phyloP scores from a whole-genome alignment of 192 early-diverging fungal species.

The Entomortierella beljakovae region DNA sequence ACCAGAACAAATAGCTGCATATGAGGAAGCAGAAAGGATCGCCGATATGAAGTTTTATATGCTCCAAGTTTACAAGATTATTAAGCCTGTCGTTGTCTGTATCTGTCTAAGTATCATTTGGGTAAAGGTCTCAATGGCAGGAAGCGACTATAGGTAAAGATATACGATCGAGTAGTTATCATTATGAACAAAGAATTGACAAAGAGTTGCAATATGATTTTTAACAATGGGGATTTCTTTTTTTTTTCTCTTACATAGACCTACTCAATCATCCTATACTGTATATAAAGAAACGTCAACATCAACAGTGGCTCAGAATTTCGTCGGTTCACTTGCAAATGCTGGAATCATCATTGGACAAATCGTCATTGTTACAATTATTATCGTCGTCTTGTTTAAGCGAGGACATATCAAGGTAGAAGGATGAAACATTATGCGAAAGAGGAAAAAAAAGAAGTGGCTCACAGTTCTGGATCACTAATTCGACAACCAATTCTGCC shows the following conservation, averaged over 20 bases:
- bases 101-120: slow-evolving; percentile 85
- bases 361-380: slow-evolving; percentile 82
- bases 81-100: slow-evolving; percentile 83
- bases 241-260: slow-evolving; percentile 7
- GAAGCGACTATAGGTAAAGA: slow-evolving; percentile 68
- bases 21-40: slow-evolving; percentile 63
- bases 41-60: slow-evolving; percentile 85
- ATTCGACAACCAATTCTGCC: too few species aligned
- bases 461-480: too few species aligned
- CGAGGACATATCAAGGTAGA: slow-evolving; percentile 81
- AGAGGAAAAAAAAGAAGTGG: background rate
- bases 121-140: slow-evolving; percentile 78
- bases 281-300: slow-evolving; percentile 36
- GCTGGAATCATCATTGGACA: slow-evolving; percentile 82
- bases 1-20: slow-evolving; percentile 22
- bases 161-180: too few species aligned
- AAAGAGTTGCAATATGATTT: background rate
- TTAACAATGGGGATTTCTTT: too few species aligned
- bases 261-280: slow-evolving; percentile 43
- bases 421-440: too few species aligned
- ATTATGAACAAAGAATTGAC: too few species aligned
- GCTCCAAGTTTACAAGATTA: slow-evolving; percentile 81
- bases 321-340: slow-evolving; percentile 57
- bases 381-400: slow-evolving; percentile 81
- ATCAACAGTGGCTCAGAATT: slow-evolving; percentile 37